A percentile compares a stretch with the other conserved stretches of the same genome.
These are phyloP conservation scores for Solanum hybrid DNA, from an alignment of 305 asterid species.

Conservation along the genomic window DNA sequence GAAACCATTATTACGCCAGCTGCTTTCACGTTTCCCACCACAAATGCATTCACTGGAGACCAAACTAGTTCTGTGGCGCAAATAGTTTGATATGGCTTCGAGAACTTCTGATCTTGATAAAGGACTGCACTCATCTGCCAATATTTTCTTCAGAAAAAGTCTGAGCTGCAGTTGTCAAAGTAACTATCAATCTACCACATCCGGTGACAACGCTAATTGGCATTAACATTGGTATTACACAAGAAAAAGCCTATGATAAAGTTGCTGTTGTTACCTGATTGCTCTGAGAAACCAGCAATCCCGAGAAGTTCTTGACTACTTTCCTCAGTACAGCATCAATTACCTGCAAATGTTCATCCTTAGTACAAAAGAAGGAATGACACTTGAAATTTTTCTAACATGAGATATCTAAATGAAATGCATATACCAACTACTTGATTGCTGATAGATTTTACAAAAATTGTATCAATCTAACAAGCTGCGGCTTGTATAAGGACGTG, in stretches of 20 bases:
- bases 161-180: constrained; percentile 51
- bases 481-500: not conserved
- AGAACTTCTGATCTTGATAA: constrained; percentile 46
- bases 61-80: constrained; percentile 46
- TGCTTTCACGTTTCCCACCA: constrained; percentile 37
- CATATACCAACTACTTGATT: not conserved
- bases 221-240: not conserved
- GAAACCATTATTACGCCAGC: constrained; percentile 15
- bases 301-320: constrained; percentile 68
- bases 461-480: not conserved
- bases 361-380: constrained; percentile 10
- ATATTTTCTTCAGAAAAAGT: constrained; percentile 50
- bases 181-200: not conserved
- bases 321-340: constrained; percentile 62
- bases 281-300: constrained; percentile 57
- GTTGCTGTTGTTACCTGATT: constrained; percentile 49
- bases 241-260: not conserved
- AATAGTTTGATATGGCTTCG: constrained; percentile 53
- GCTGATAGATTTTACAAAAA: not conserved
- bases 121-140: constrained; percentile 34
- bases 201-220: not conserved
- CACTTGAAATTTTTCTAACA: not conserved
- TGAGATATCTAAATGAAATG: not conserved
- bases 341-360: constrained; percentile 36
- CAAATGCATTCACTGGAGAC: constrained; percentile 67